Evolutionary conservation across 805 yeast species (phyloP).

Genomic region (Barnettozyma californica): DNA sequence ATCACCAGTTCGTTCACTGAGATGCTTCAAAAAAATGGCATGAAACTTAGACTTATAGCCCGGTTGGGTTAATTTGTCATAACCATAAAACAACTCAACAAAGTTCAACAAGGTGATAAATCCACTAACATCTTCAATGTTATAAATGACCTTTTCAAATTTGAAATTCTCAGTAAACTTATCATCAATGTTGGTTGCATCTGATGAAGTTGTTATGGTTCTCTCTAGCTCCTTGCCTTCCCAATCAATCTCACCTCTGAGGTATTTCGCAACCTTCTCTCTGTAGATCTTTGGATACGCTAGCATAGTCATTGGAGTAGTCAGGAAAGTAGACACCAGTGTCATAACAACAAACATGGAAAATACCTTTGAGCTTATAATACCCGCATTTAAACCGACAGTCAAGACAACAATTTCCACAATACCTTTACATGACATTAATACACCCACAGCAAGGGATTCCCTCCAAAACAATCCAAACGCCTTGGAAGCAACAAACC

Average conservation of each 20-base stretch:
- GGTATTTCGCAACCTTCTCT: conserved; percentile 36
- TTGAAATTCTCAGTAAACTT: conserved; percentile 9
- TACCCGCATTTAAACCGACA: conserved; percentile 67
- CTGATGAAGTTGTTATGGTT: conserved; percentile 4
- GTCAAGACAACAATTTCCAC: conserved; percentile 77
- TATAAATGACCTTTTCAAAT: conserved; percentile 19
- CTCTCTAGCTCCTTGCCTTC: conserved; percentile 24
- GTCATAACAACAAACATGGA: conserved; percentile 87
- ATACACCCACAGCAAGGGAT: conserved; percentile 66
- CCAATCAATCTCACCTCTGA: conserved; percentile 27
- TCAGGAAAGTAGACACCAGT: conserved; percentile 66
- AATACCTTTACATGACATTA: conserved; percentile 87
- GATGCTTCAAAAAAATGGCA: conserved; percentile 51
- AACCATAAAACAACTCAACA: conserved; percentile 23
- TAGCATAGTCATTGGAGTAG: conserved; percentile 66
- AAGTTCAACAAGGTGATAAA: conserved; percentile 21
- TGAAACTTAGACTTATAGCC: conserved; percentile 30
- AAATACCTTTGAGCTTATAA: conserved; percentile 57
- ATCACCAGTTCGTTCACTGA: conserved; percentile 67
- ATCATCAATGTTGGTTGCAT: conserved; percentile 7
- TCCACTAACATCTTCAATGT: conserved; percentile 21
- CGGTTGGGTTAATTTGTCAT: conserved; percentile 24
- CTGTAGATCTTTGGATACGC: conserved; percentile 60
- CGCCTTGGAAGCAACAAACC: conserved; percentile 55
- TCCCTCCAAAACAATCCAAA: conserved; percentile 69